Evolutionary conservation across 2,329 filamentous ascomycete species (phyloP), one percentile per base, ranked within the genome.

Genomic region (Nothophoma quercina): DNA sequence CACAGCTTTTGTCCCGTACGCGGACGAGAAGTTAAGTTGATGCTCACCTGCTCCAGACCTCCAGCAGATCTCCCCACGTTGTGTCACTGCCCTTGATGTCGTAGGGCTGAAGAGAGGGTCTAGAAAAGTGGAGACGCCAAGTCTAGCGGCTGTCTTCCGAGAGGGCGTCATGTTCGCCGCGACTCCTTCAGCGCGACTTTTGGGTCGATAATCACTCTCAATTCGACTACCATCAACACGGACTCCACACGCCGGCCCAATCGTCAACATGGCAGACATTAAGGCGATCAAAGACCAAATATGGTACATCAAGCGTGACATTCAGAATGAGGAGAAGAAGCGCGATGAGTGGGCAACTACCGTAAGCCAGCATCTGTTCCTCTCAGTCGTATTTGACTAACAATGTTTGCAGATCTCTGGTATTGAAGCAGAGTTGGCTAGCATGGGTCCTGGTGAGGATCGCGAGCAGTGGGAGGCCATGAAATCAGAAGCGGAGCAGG

Each of bases 401-500:
- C 12, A 34, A 38, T 13, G 33, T 50, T 8, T 12, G 41, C 25
- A 41, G 49, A 38, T 40, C 21, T 29, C 48, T 25, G 45, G 45
- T 10, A 55, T 55, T 7, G 40, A 49, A 12, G 40, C 44, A 7
- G 51, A 55, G 23, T 3, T 55, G 34, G 28, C 18, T 28, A 23
- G 40, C 13, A 79, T 87, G 67, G 81, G 85, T 48, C 89, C 90
- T 61, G 85, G 96, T 51, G 87, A 88, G 74, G 87, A 89, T 74
- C 90, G 95, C 68, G 88, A 92, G 59, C 88, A 89, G 53, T 93
- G 91, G 75, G 80, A 80, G 67, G 91, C 93, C 70, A 85, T 96
- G 72, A 88, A 89, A 77, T 80, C 84, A 73, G 91, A 96, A 81
- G 85, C 96, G 78, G 84, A 91, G 81, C 84, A 88, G 78, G 86